A percentile compares a stretch with the other conserved stretches of the same genome.
phyloP scores from a whole-genome alignment of 345 rosid species.

The Boechera retrofracta region DNA sequence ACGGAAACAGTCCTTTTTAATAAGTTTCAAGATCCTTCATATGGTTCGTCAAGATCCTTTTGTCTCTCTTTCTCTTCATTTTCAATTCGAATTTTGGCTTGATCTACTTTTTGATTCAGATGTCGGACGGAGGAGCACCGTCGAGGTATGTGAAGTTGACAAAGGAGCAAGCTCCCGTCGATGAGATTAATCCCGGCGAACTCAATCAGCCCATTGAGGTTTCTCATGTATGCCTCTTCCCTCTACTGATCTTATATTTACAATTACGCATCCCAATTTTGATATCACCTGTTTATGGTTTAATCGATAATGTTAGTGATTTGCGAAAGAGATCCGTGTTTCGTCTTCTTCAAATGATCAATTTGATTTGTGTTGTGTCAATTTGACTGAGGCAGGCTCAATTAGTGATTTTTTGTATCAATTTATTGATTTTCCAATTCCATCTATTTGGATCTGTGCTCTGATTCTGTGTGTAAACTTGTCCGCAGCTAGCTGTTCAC shows the following conservation, averaged over 20 bases:
- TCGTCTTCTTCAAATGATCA: neutral
- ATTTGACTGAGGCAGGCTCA: neutral
- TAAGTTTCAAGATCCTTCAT: neutral
- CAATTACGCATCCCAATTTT: slow-evolving; percentile 10
- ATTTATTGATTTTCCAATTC: neutral
- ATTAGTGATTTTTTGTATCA: neutral
- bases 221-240: slow-evolving; percentile 68
- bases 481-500: slow-evolving; percentile 61
- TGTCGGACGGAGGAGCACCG: slow-evolving; percentile 80
- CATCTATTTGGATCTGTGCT: slow-evolving; percentile 21
- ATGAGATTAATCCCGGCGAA: slow-evolving; percentile 92
- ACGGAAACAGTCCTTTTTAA: no score
- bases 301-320: neutral
- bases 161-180: slow-evolving; percentile 72
- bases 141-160: slow-evolving; percentile 83
- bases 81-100: neutral
- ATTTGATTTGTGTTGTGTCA: neutral
- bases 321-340: neutral
- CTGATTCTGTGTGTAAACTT: slow-evolving; percentile 1
- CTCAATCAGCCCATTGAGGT: slow-evolving; percentile 96
- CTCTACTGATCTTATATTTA: slow-evolving; percentile 2
- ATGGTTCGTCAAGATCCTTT: slow-evolving; percentile 10
- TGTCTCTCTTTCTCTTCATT: neutral
- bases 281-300: neutral
- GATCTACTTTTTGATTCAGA: slow-evolving; percentile 45